A percentile compares a stretch with the other conserved stretches of the same genome.
Conservation (phyloP, 495 filamentous ascomycete species). For the Sordaria brevicollis region DNA sequence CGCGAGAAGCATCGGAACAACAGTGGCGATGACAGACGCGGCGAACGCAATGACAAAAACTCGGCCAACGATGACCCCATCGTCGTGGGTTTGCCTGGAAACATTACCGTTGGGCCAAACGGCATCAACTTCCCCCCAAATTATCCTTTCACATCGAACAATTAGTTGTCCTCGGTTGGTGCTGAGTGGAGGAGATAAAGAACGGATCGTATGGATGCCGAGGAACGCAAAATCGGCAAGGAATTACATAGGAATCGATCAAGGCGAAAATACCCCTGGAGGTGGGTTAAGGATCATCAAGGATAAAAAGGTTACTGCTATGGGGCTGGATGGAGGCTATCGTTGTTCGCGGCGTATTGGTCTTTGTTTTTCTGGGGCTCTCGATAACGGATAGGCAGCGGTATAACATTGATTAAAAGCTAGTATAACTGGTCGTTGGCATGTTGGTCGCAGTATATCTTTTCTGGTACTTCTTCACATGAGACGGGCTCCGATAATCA, state of each 20-base stretch:
- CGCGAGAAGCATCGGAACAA: slow-evolving; percentile 36
- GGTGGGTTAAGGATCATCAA: not conserved
- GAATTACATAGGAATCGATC: not conserved
- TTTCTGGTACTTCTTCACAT: not conserved
- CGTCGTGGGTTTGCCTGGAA: slow-evolving; percentile 49
- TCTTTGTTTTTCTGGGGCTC: not conserved
- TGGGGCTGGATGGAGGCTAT: not conserved
- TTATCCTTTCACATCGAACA: slow-evolving; percentile 30
- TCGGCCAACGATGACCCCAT: slow-evolving; percentile 42
- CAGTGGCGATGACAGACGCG: slow-evolving; percentile 37
- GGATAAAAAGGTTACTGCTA: not conserved
- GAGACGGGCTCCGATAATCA: not conserved
- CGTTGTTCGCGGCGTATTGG: not conserved
- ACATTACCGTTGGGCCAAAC: slow-evolving; percentile 44
- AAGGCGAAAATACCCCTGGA: not conserved
- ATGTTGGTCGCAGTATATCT: not conserved
- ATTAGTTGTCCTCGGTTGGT: not conserved
- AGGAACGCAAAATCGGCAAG: not conserved
- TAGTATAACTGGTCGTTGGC: too few relatives aligned
- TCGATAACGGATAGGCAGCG: not conserved
- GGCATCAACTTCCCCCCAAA: slow-evolving; percentile 62
- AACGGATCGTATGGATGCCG: not conserved
- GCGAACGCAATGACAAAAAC: slow-evolving; percentile 26
- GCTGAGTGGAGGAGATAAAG: not conserved
- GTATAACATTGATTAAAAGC: not conserved